These are phyloP conservation scores for Candida xiaguanensis DNA, from an alignment of 805 yeast species.

Conservation along the genomic window DNA sequence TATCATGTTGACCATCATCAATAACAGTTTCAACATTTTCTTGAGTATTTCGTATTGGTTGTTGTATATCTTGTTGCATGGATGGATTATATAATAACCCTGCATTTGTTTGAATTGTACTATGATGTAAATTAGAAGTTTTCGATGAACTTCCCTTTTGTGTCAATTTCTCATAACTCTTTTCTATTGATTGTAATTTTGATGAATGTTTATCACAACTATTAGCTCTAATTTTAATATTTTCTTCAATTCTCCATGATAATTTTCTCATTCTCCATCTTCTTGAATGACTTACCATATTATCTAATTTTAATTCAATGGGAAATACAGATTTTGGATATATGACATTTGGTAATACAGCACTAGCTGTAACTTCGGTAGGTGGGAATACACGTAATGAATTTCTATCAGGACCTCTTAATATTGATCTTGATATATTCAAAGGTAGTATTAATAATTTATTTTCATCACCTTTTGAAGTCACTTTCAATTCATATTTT, in stretches of 20 bases:
- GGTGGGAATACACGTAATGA: constrained; percentile 94
- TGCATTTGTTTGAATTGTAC: constrained; percentile 25
- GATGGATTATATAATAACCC: constrained; percentile 8
- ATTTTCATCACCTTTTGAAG: constrained; percentile 31
- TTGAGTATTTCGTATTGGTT: constrained; percentile 12
- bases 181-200: constrained; percentile 46
- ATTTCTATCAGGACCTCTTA: constrained; percentile 79
- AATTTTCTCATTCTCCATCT: constrained; percentile 93
- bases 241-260: constrained; percentile 86
- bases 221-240: constrained; percentile 54
- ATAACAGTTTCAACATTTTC: constrained; percentile 1
- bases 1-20: constrained; percentile 12
- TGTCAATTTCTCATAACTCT: constrained; percentile 20
- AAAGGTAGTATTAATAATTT: constrained; percentile 55
- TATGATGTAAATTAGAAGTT: constrained; percentile 22
- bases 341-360: constrained; percentile 82
- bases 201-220: constrained; percentile 56
- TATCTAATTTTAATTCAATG: constrained; percentile 76
- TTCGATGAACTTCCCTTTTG: constrained; percentile 9
- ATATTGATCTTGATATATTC: constrained; percentile 69
- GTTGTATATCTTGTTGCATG: neutral
- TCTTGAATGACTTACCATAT: constrained; percentile 49
- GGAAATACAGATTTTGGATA: constrained; percentile 87
- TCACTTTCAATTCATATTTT: constrained; percentile 74
- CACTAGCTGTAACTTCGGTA: constrained; percentile 82